Base-by-base conservation (phyloP, 169 alveolate species). In the Plasmodium gallinaceum region DNA sequence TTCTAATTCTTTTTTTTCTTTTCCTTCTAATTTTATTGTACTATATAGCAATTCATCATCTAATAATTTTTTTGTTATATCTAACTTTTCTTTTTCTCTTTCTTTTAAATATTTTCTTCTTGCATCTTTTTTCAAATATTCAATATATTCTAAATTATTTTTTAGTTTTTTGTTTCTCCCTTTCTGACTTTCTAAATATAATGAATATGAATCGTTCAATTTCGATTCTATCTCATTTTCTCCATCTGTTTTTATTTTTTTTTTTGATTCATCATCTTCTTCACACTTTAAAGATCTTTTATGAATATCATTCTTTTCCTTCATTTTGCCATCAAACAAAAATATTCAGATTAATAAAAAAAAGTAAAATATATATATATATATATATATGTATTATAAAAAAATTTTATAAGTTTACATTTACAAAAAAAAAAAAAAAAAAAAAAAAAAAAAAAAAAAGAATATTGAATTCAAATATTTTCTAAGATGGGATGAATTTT, bases 21-120 rank as follows among this genome's bases (percentile, higher is more conserved):
- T 69, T 46, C 91, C 94, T 45, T 92, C 96, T 68, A 88, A 88
- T 60, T 74, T 73, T 20, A 93, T 92, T 76, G 86, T 91, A 94
- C 93, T 96, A 66, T 96, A 92, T 86, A 96, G 87, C 69, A 95
- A 96, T 93, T 95, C 96, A 76, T 97, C 98, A 66, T 94, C 96
- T 78, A 98, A 94, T 58, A 96, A 86, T 60, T 97, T 88, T 90
- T 98, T 96, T 46, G 99, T 99, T 73, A 98, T 97, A 74, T 96
- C 97, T 8, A 98, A 88, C 83, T 97, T 91, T 75, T 98, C 98
- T 88, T 94, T 93, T 74, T 97, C 99, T 74, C 99, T 95, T 72
- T 94, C 95, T 90, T 96, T 98, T 88, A 99, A 92, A 92, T 98
- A 99, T 52, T 96, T 95, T 91, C 99, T 91, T 78, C 99, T 91